A percentile compares a stretch with the other conserved stretches of the same genome.
Conservation (phyloP, 257 asterid genomes). For the Solanum bulbocastanum region DNA sequence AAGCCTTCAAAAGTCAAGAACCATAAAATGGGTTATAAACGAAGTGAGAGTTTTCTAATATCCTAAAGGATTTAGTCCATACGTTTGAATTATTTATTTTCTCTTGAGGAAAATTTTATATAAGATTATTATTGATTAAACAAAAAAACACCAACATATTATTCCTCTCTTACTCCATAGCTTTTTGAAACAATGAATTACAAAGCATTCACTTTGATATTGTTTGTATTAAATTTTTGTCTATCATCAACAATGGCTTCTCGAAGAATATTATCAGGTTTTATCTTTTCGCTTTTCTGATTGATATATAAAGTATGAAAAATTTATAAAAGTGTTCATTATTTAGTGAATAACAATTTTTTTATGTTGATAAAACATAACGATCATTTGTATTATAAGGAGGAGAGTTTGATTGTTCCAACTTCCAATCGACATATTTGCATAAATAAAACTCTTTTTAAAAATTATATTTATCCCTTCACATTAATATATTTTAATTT, state of each 20-base stretch:
- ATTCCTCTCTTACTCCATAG: neutral
- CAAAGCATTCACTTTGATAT: neutral
- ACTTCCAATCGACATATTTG: too few species aligned
- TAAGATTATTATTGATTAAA: neutral
- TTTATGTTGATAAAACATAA: too few species aligned
- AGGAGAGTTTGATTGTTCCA: neutral
- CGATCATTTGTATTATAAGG: neutral
- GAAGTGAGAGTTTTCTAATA: neutral
- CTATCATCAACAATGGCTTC: neutral
- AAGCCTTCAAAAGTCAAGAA: neutral
- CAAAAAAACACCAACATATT: neutral
- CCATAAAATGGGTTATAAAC: neutral
- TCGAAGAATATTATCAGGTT: neutral
- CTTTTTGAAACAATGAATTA: neutral
- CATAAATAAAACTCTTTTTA: neutral
- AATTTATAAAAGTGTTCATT: too few species aligned
- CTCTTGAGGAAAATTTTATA: neutral
- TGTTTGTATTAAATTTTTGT: neutral
- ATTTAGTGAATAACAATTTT: too few species aligned
- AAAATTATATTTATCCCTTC: neutral
- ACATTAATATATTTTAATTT: neutral
- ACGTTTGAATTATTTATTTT: neutral
- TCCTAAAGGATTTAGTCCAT: neutral
- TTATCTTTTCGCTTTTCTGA: neutral
- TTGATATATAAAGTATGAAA: neutral